Percentiles rank a stretch among this genome's conserved stretches.
These are phyloP conservation scores for Fusarium sp. DNA, from an alignment of 2,329 filamentous ascomycete species.

Conservation along the genomic window DNA sequence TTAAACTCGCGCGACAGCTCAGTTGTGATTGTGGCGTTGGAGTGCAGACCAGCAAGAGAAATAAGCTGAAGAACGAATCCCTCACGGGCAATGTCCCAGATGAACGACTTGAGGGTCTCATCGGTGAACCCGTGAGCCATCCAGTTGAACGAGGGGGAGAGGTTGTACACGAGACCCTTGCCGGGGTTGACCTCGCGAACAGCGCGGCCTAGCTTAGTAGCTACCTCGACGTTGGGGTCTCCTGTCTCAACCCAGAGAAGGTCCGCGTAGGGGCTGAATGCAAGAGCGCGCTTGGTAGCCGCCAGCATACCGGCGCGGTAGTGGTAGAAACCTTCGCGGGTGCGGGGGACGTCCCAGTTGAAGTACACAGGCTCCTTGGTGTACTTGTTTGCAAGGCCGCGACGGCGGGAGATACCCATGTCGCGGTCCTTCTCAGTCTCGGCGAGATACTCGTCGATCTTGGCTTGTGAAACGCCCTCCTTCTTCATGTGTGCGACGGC, in stretches of 20 bases:
- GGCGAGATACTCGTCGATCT: constrained; percentile 74
- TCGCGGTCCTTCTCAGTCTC: constrained; percentile 72
- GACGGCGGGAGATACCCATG: constrained; percentile 81
- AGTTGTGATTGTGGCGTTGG: constrained; percentile 70
- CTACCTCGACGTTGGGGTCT: constrained; percentile 83
- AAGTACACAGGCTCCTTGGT: constrained; percentile 78
- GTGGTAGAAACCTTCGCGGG: constrained; percentile 93
- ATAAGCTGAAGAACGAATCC: constrained; percentile 79
- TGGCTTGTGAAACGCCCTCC: constrained; percentile 70
- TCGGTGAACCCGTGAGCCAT: constrained; percentile 92
- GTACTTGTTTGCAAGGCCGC: constrained; percentile 75
- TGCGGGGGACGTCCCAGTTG: constrained; percentile 91
- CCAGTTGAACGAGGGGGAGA: constrained; percentile 98
- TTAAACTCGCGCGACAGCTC: constrained; percentile 87
- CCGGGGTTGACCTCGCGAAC: constrained; percentile 76
- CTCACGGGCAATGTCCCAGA: constrained; percentile 94
- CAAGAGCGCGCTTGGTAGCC: constrained; percentile 91
- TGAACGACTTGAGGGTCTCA: constrained; percentile 85
- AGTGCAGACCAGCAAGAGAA: constrained; percentile 73
- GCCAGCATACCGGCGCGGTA: constrained; percentile 85
- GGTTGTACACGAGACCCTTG: constrained; percentile 96
- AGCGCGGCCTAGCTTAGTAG: constrained; percentile 76
- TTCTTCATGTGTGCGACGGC: constrained; percentile 77
- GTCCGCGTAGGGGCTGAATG: constrained; percentile 92
- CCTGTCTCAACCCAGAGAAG: constrained; percentile 98